Evolutionary conservation across 2,329 filamentous ascomycete genomes (phyloP), one percentile per base, ranked within the genome.

Genomic region (Fusarium vanettenii): DNA sequence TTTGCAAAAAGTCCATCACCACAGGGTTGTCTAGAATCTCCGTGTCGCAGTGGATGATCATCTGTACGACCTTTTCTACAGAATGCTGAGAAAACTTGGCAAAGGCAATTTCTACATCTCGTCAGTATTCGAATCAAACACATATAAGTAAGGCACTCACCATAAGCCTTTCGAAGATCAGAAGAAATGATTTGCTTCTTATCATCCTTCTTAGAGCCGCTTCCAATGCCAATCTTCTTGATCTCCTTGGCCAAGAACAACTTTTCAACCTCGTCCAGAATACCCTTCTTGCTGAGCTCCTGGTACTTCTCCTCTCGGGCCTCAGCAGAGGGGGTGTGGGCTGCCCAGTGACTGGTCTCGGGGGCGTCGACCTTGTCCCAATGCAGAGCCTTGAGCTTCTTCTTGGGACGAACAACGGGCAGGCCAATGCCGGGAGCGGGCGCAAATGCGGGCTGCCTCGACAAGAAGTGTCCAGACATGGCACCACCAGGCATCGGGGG

Each of bases 331-430:
- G 94, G 93, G 33, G 94, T 91, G 82, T 97, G 95, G 9, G 91
- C 89, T 37, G 95, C 95, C 96, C 96, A 98, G 78, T 98, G 94
- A 64, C 96, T 98, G 60, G 95, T 93, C 81, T 97, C 92, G 25
- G 95, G 94, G 63, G 94, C 90, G 84, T 99, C 97, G 64, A 99
- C 95, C 87, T 98, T 98, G 85, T 99, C 97, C 96, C 97, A 98
- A 86, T 99, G 97, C 77, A 99, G 89, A 69, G 96, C 96, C 91
- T 99, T 99, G 84, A 99, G 94, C 88, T 98, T 99, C 91, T 98
- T 98, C 90, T 98, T 98, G 25, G 97, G 95, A 78, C 96, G 89
- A 62, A 95, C 94, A 70, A 95, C 93, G 39, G 94, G 92, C 78
- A 97, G 85, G 50, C 92, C 91, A 76, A 94, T 87, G 9, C 90